These are phyloP conservation scores for Alternaria metachromatica DNA, from an alignment of 2,329 filamentous ascomycete species.

Conservation along the genomic window DNA sequence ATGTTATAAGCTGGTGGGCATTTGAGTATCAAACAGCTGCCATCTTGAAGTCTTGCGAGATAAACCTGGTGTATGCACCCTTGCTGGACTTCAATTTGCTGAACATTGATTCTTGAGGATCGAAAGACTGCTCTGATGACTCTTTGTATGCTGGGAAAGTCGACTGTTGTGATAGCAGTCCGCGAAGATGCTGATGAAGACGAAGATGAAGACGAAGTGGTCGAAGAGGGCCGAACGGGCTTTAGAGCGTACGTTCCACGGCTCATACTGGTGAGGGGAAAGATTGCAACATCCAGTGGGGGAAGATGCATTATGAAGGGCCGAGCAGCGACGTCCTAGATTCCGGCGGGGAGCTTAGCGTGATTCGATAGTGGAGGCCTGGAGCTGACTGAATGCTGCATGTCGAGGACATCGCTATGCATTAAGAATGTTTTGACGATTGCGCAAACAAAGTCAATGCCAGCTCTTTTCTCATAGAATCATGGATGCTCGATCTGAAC, in stretches of 20 bases:
- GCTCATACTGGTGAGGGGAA: slow-evolving; percentile 45
- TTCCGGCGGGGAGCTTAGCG: slow-evolving; percentile 24
- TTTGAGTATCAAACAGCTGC: slow-evolving; percentile 51
- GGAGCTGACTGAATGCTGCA: slow-evolving; percentile 22
- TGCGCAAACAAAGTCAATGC: not conserved
- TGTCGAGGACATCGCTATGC: slow-evolving; percentile 23
- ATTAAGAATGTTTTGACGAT: slow-evolving; percentile 13
- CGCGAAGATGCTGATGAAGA: slow-evolving; percentile 35
- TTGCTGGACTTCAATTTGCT: slow-evolving; percentile 44
- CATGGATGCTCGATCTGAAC: not conserved
- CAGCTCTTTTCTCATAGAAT: not conserved
- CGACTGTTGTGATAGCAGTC: slow-evolving; percentile 27
- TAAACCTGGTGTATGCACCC: slow-evolving; percentile 51
- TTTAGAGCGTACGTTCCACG: slow-evolving; percentile 35
- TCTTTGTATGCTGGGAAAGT: slow-evolving; percentile 45
- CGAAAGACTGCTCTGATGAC: slow-evolving; percentile 41
- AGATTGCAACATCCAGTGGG: slow-evolving; percentile 43
- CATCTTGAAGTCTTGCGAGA: slow-evolving; percentile 49
- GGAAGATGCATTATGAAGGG: slow-evolving; percentile 47
- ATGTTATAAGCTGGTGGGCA: slow-evolving; percentile 48
- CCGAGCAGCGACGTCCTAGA: slow-evolving; percentile 12
- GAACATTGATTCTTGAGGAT: slow-evolving; percentile 40
- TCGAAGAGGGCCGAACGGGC: slow-evolving; percentile 31
- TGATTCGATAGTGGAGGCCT: slow-evolving; percentile 16
- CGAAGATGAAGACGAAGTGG: slow-evolving; percentile 35